phyloP scores from a whole-genome alignment of 805 yeast genomes.

The Komagataella pastoris region DNA sequence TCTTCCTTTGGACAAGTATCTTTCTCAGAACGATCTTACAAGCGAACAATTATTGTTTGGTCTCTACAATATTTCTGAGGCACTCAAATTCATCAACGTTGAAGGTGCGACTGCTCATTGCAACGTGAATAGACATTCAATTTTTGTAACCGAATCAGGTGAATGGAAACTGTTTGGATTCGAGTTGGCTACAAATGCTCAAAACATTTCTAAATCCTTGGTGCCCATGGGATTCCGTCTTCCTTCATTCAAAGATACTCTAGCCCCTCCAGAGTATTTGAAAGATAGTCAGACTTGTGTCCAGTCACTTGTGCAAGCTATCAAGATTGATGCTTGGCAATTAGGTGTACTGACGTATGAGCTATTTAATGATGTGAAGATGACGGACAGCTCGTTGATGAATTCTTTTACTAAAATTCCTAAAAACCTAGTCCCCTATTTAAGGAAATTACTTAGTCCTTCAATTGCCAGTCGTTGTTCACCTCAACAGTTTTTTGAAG shows the following conservation, averaged over 20 bases:
- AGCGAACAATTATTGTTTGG: slow-evolving; percentile 29
- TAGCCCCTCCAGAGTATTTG: slow-evolving; percentile 39
- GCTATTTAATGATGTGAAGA: slow-evolving; percentile 21
- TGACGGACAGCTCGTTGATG: slow-evolving; percentile 4
- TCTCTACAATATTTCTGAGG: slow-evolving; percentile 35
- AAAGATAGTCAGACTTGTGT: slow-evolving; percentile 6
- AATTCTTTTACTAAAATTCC: slow-evolving; percentile 19
- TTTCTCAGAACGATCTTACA: slow-evolving; percentile 16
- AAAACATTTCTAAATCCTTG: slow-evolving; percentile 26
- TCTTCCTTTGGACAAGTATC: slow-evolving; percentile 29
- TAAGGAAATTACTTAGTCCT: slow-evolving; percentile 25
- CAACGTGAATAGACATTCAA: slow-evolving; percentile 37
- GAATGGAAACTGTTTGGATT: slow-evolving; percentile 82
- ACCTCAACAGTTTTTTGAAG: slow-evolving; percentile 19
- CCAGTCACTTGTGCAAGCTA: slow-evolving; percentile 12
- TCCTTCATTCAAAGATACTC: slow-evolving; percentile 9
- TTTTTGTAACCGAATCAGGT: slow-evolving; percentile 56
- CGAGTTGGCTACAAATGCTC: slow-evolving; percentile 44
- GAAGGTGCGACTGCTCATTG: slow-evolving; percentile 55
- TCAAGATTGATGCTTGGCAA: slow-evolving; percentile 50
- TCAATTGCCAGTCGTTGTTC: slow-evolving; percentile 25
- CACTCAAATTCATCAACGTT: slow-evolving; percentile 42
- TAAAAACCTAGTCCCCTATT: slow-evolving; percentile 18
- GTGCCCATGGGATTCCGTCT: slow-evolving; percentile 12
- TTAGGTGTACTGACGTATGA: slow-evolving; percentile 43